These are phyloP conservation scores for Ophiocordyceps camponoti-saundersi DNA, from an alignment of 2,329 filamentous ascomycete genomes.

Conservation along the genomic window DNA sequence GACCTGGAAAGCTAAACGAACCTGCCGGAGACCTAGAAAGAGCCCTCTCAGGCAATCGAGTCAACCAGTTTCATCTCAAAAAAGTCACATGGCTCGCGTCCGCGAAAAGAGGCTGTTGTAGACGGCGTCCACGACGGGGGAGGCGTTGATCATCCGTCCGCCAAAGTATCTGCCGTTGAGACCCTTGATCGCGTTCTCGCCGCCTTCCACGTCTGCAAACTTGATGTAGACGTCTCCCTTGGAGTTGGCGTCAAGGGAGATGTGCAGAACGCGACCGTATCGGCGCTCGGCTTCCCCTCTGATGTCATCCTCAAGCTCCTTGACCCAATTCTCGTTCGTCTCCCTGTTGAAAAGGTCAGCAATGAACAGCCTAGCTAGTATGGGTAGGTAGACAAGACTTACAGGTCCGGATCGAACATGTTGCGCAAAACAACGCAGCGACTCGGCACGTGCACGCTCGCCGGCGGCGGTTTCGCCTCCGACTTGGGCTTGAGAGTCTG, in stretches of 20 bases:
- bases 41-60: slow-evolving; percentile 17
- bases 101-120: slow-evolving; percentile 94
- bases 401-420: slow-evolving; percentile 88
- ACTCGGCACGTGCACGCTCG: slow-evolving; percentile 82
- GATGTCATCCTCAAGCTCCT: slow-evolving; percentile 88
- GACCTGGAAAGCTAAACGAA: slow-evolving; percentile 12
- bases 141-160: slow-evolving; percentile 79
- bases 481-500: slow-evolving; percentile 64
- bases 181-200: slow-evolving; percentile 94
- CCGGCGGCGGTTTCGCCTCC: slow-evolving; percentile 59
- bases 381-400: slow-evolving; percentile 26
- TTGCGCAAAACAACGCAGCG: slow-evolving; percentile 89
- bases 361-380: neutral
- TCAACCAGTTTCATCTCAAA: slow-evolving; percentile 35
- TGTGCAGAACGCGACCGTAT: slow-evolving; percentile 96
- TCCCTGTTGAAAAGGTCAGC: slow-evolving; percentile 42
- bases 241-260: slow-evolving; percentile 83
- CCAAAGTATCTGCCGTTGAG: slow-evolving; percentile 95
- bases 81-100: slow-evolving; percentile 57
- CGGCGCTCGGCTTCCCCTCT: slow-evolving; percentile 82
- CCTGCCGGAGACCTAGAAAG: slow-evolving; percentile 30
- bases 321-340: slow-evolving; percentile 74
- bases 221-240: slow-evolving; percentile 96
- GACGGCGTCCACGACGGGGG: slow-evolving; percentile 93
- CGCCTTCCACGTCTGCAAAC: slow-evolving; percentile 87